Percentiles rank a stretch among this genome's conserved stretches.
Evolutionary conservation across 2,329 filamentous ascomycete genomes (phyloP).

Genomic region (Lachnellula arida): DNA sequence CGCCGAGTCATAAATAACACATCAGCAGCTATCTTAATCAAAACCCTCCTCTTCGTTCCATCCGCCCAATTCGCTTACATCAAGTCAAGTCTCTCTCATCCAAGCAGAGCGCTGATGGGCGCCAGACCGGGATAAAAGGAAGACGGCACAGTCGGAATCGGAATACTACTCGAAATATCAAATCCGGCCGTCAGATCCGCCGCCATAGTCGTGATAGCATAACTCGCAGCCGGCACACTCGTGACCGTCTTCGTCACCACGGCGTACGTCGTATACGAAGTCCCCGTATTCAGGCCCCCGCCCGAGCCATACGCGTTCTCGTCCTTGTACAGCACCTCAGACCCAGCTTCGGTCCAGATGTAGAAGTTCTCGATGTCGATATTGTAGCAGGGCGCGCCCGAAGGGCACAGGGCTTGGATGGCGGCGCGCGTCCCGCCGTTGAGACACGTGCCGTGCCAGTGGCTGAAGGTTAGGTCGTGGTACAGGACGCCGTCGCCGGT

Average conservation of each 20-base stretch:
- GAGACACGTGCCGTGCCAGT: conserved; percentile 52
- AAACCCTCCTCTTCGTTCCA: too few species aligned
- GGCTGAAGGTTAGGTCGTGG: conserved; percentile 46
- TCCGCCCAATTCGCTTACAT: too few species aligned
- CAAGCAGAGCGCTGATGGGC: conserved; percentile 3
- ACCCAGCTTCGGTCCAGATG: conserved; percentile 48
- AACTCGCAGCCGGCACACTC: conserved; percentile 2
- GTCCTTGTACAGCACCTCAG: conserved; percentile 41
- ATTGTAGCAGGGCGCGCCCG: conserved; percentile 46
- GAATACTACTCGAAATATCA: conserved; percentile 8
- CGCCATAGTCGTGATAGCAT: conserved; percentile 9
- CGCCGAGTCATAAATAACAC: too few species aligned
- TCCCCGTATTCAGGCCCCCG: conserved; percentile 37
- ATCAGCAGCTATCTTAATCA: too few species aligned
- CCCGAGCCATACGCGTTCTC: conserved; percentile 45
- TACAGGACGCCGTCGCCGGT: conserved; percentile 48
- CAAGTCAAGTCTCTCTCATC: background rate
- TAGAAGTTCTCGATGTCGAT: conserved; percentile 47
- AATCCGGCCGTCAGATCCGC: conserved; percentile 8
- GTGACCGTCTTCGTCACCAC: conserved; percentile 11
- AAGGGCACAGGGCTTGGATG: conserved; percentile 48
- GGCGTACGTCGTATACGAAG: conserved; percentile 12
- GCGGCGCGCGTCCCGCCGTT: conserved; percentile 41
- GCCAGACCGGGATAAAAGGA: conserved; percentile 14
- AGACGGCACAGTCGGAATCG: conserved; percentile 18